Percentiles rank a stretch among this genome's conserved stretches.
Conservation (phyloP, 306 rosid species). For the Castanea sativa region DNA sequence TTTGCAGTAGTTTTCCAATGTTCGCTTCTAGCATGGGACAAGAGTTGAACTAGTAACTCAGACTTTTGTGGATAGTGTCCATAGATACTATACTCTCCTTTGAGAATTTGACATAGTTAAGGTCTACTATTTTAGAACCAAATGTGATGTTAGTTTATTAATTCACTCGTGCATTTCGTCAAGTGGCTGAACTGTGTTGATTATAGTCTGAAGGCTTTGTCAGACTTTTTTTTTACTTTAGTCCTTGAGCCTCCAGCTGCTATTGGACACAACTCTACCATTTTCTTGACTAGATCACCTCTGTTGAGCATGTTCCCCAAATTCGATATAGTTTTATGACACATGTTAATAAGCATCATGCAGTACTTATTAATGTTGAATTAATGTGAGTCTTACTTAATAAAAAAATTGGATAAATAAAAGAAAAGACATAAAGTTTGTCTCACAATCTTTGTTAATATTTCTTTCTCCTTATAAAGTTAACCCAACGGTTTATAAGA, state of each 20-base stretch:
- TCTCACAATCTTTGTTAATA: no score
- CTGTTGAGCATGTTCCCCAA: conserved; percentile 12
- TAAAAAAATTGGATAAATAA: no score
- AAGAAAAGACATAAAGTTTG: no score
- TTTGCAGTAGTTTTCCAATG: not conserved
- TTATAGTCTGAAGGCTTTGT: conserved; percentile 25
- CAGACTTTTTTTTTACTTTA: conserved; percentile 27
- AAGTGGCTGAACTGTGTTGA: conserved; percentile 11
- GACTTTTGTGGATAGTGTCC: no score
- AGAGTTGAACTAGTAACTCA: not conserved
- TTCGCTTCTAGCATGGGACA: not conserved
- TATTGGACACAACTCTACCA: conserved; percentile 18
- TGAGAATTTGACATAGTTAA: no score
- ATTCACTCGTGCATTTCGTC: conserved; percentile 18
- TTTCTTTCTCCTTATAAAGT: no score
- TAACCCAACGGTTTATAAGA: no score
- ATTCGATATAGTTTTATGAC: not conserved
- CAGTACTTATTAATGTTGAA: no score
- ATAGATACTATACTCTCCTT: no score
- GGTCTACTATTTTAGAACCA: no score
- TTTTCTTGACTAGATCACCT: conserved; percentile 45
- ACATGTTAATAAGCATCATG: no score
- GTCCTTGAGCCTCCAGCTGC: conserved; percentile 75
- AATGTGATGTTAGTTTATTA: not conserved
- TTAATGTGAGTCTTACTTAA: no score